Base-by-base conservation (phyloP, 106 monocot species). In the Ottelia alismoides region DNA sequence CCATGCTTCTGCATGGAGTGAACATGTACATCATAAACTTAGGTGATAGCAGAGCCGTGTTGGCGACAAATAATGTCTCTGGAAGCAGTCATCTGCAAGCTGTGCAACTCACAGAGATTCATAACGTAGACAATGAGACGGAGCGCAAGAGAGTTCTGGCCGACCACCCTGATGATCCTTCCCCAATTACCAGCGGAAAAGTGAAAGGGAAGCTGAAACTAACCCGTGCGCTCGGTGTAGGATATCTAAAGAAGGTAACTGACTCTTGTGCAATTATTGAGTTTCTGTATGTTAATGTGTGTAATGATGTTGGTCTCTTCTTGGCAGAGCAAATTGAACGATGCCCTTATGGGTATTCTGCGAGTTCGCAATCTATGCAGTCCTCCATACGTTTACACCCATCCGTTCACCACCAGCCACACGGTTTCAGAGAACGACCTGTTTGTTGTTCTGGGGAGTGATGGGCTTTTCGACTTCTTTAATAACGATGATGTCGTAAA, bases 21-120 rank as follows among this genome's bases (percentile, higher is more conserved):
- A 67, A 79, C 44, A 52, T 92, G 65, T 85, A 74, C 56, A 62
- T 82, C 12, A 35, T 92, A 20, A 92, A 82, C 59, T 44, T 92
- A 29, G 92, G 92, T 12, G 92, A 92, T 59, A 92, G 92, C 56
- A 82, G 92, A 74, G 92, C 82, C n/a, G 92, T 92, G 2, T 46
- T 92, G 23, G 92, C 82, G 21, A 66, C 82, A 11, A 25, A 24
- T 28, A 31, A 56, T 69, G 19, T 16, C 31, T 14, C 22, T 20
- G 30, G 47, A 17, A 60, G 46, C 35, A 48, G 56, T 32, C 32
- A 32, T 7, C 23, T 85, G 44, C 46, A 61, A 57, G 78, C 86
- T 30, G 61, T 76, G n/a, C 82, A 86, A 69, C 59, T 92, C 29
- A 82, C 86, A 10, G 82, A 92, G 63, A 79, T 45, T 32, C 92